Base-by-base conservation (phyloP, 768 basidiomycete genomes). In the Butyriboletus loyo region DNA sequence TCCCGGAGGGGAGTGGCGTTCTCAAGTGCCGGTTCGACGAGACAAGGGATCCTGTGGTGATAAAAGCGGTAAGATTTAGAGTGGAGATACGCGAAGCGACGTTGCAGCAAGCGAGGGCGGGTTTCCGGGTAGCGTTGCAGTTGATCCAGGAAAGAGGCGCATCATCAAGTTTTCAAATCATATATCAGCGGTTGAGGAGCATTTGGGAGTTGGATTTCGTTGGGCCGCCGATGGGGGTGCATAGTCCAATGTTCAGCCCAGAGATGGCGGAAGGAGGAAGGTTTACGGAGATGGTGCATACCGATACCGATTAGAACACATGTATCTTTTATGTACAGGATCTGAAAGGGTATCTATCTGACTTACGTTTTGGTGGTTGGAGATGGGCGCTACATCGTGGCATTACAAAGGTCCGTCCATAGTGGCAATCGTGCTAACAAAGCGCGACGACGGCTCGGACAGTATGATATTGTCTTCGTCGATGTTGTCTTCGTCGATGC, bases 131-230 rank as follows among this genome's bases (percentile, higher is more conserved):
- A 13, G 75, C 76, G 34, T 68, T 96, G 58, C 74, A 79, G 17
- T 65, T 96, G 46, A 76, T 89, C 14, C 86, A 90, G 58, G 94
- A 97, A 74, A 93, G 86, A 68, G 96, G 96, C 5, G 86, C 93
- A 17, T 75, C 83, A 38, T 89, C 90, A 22, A 85, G 81, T 27
- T 92, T 97, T 74, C 88, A 85, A 69, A 77, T 81, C 46, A 75
- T 92, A 27, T 89, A 81, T 66, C 81, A 76, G 54, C 77, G 83
- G 37, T 66, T 97, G 50, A 75, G 78, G 54, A 73, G 77, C 28
- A 78, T 83, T 21, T 97, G 92, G 94, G 81, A 81, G 44, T 63
- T 89, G 62, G 84, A 85, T 51, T 64, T 67, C 24, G 63, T 73
- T 30, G 59, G 57, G 28, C 41, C 58, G 50, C 39, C 38, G 32